phyloP scores from a whole-genome alignment of 148 eudicot species.

The Nepenthes mirabilis region DNA sequence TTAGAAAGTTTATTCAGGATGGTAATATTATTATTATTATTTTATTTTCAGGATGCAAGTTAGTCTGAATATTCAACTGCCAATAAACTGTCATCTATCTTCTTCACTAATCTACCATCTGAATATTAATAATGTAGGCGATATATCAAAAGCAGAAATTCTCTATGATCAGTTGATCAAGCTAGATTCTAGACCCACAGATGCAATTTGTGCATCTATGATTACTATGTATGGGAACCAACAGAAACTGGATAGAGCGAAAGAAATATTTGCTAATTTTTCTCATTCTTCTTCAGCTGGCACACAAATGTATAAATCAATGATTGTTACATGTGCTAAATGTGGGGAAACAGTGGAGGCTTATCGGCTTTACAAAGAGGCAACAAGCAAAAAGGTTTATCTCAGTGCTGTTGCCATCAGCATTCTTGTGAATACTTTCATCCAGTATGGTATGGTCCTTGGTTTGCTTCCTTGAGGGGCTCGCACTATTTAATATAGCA shows the following conservation, averaged over 20 bases:
- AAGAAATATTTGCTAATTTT: slow-evolving; percentile 29
- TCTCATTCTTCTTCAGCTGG: slow-evolving; percentile 19
- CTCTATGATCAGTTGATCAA: slow-evolving; percentile 39
- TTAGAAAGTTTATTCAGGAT: slow-evolving; percentile 39
- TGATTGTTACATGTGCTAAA: slow-evolving; percentile 44
- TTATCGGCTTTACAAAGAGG: slow-evolving; percentile 45
- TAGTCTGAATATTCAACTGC: background rate
- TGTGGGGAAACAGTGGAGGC: slow-evolving; percentile 46
- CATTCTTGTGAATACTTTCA: slow-evolving; percentile 63
- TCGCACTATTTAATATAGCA: too few species aligned
- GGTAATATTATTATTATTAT: slow-evolving; percentile 18
- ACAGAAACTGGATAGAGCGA: slow-evolving; percentile 33
- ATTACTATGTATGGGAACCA: slow-evolving; percentile 55
- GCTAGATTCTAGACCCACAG: slow-evolving; percentile 34
- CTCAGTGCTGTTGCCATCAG: slow-evolving; percentile 59
- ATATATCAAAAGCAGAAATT: slow-evolving; percentile 33
- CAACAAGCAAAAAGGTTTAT: slow-evolving; percentile 25
- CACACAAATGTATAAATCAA: slow-evolving; percentile 31
- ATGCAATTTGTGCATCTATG: slow-evolving; percentile 45
- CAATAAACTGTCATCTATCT: background rate
- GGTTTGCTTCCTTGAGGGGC: too few species aligned
- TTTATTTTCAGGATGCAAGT: background rate
- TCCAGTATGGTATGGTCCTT: slow-evolving; percentile 34
- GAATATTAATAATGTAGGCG: slow-evolving; percentile 26
- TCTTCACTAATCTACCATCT: background rate